Evolutionary conservation across 1,284 basidiomycete species (phyloP).

Genomic region (Papiliotrema flavescens): DNA sequence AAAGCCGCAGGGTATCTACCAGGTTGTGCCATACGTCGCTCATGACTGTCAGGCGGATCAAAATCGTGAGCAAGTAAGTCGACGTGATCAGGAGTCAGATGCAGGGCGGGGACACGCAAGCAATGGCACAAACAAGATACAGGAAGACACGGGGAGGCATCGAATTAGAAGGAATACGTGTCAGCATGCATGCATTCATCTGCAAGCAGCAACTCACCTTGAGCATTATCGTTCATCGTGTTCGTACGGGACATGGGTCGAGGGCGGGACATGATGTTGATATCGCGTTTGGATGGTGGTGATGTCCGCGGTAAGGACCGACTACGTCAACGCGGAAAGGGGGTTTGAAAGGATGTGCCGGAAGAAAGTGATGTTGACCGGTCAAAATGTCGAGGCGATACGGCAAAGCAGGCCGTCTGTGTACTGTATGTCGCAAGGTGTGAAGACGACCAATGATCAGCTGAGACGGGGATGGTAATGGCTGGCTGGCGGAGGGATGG

Average conservation of each 20-base stretch:
- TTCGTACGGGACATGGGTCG: neutral
- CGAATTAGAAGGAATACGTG: neutral
- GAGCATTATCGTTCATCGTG: neutral
- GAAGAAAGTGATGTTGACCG: neutral
- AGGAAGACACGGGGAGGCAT: neutral
- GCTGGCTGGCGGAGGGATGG: too few species aligned
- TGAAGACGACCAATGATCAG: too few species aligned
- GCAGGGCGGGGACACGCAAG: too few species aligned
- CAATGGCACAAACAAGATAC: too few species aligned
- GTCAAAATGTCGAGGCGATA: too few species aligned
- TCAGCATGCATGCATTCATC: neutral
- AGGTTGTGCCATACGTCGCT: slow-evolving; percentile 39
- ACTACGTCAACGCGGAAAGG: neutral
- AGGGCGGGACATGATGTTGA: neutral
- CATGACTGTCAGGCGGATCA: slow-evolving; percentile 17
- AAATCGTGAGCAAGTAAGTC: neutral
- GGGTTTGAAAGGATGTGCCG: neutral
- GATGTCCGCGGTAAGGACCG: neutral
- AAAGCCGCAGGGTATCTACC: slow-evolving; percentile 37
- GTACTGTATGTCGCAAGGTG: too few species aligned
- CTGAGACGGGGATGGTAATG: too few species aligned
- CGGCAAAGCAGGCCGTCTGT: too few species aligned
- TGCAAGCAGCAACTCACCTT: neutral
- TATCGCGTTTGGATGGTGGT: neutral
- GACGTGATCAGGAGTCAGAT: too few species aligned